phyloP scores from a whole-genome alignment of 441 rosid genomes.

The Metrosideros polymorpha region DNA sequence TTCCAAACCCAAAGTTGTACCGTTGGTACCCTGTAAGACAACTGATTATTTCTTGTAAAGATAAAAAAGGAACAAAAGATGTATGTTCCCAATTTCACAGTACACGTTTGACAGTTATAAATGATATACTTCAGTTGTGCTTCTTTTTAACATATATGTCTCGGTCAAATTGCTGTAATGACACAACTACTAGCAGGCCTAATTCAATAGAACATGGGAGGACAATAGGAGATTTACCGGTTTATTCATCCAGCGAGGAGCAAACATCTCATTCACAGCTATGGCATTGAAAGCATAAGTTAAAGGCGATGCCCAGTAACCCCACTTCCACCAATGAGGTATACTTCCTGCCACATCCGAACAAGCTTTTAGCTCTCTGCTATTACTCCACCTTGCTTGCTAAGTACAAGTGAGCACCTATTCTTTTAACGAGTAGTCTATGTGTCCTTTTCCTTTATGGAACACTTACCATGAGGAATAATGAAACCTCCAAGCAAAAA shows the following conservation, averaged over 20 bases:
- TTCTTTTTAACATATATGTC: background rate
- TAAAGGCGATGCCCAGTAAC: conserved; percentile 72
- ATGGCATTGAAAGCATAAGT: conserved; percentile 64
- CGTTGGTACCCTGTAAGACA: background rate
- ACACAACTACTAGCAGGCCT: background rate
- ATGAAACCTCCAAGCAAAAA: conserved; percentile 84
- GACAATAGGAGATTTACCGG: conserved; percentile 10
- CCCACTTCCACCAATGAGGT: conserved; percentile 60
- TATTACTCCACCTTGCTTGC: background rate
- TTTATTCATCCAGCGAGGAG: conserved; percentile 75
- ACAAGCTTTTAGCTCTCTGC: background rate
- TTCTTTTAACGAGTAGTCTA: background rate
- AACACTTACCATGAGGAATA: conserved; percentile 39
- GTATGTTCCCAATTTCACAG: background rate
- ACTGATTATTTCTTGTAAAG: background rate
- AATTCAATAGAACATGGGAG: background rate
- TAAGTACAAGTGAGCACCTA: background rate
- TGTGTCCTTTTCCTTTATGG: background rate
- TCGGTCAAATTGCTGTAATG: background rate
- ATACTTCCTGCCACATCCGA: background rate
- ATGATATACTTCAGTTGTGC: background rate
- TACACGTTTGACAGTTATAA: background rate
- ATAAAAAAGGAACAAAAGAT: background rate
- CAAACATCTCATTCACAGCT: conserved; percentile 49
- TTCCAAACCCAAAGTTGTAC: background rate